Evolutionary conservation across 306 rosid genomes (phyloP).

Genomic region (Prosopis cineraria): DNA sequence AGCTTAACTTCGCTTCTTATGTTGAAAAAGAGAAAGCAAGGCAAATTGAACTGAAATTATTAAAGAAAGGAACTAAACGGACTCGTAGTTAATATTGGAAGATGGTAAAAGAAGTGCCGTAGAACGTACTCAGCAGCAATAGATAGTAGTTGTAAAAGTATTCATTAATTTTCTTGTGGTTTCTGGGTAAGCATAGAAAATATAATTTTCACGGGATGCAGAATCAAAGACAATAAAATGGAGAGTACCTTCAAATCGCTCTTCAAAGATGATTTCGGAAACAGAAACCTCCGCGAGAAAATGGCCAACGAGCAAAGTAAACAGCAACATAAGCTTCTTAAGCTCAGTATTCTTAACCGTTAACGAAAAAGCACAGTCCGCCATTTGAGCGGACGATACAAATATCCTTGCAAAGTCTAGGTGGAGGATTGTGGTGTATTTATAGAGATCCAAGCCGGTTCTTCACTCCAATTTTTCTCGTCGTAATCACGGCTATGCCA

Average conservation of each 20-base stretch:
- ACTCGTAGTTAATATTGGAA: background rate
- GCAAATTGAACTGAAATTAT: background rate
- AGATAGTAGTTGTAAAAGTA: background rate
- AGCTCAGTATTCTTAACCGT: background rate
- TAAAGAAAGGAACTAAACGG: background rate
- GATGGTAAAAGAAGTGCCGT: background rate
- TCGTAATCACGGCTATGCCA: slow-evolving; percentile 47
- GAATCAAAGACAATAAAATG: background rate
- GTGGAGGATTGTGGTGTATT: slow-evolving; percentile 14
- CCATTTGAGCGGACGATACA: slow-evolving; percentile 43
- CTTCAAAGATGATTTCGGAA: slow-evolving; percentile 85
- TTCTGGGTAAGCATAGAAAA: slow-evolving; percentile 34
- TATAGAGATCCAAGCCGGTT: slow-evolving; percentile 33
- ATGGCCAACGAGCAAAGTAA: slow-evolving; percentile 26
- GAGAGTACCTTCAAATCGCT: slow-evolving; percentile 72
- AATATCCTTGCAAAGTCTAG: background rate
- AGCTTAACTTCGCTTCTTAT: no score
- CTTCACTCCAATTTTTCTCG: slow-evolving; percentile 19
- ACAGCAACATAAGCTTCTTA: slow-evolving; percentile 28
- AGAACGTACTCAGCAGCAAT: background rate
- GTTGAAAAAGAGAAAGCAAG: background rate
- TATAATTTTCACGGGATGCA: background rate
- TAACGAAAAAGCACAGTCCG: slow-evolving; percentile 22
- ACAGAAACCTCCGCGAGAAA: slow-evolving; percentile 39
- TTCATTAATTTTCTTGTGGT: background rate